Percentiles rank a stretch among this genome's conserved stretches.
These are phyloP conservation scores for Trametes maxima DNA, from an alignment of 768 basidiomycete genomes.

Conservation along the genomic window DNA sequence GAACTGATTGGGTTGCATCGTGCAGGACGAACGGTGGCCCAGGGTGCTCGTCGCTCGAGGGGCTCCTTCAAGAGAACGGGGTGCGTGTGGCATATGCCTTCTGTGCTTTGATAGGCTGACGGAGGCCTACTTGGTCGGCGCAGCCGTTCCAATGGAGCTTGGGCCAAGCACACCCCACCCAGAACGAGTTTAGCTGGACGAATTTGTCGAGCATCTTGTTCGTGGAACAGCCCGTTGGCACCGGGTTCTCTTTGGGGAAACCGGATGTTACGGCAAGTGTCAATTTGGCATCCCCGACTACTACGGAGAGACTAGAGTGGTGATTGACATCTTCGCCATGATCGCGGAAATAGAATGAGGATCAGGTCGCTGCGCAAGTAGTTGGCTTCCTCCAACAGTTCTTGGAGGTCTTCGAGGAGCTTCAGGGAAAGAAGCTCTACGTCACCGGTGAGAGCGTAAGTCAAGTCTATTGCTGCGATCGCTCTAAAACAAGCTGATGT, in stretches of 20 bases:
- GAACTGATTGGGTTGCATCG: neutral
- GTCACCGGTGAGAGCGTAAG: conserved; percentile 76
- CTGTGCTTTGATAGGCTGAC: neutral
- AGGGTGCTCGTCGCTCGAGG: conserved; percentile 75
- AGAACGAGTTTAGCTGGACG: conserved; percentile 76
- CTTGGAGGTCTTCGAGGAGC: conserved; percentile 69
- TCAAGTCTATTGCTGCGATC: neutral
- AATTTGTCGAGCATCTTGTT: conserved; percentile 75
- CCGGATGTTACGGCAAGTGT: conserved; percentile 52
- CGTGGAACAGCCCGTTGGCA: conserved; percentile 82
- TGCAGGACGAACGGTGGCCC: conserved; percentile 78
- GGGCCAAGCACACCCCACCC: conserved; percentile 64
- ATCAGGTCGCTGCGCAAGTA: conserved; percentile 57
- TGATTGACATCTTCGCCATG: no score
- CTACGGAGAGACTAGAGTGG: no score
- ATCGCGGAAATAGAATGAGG: conserved; percentile 41
- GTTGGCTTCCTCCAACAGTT: conserved; percentile 75
- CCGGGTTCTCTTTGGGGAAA: conserved; percentile 72
- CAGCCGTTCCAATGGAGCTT: conserved; percentile 69
- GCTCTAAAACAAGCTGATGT: neutral
- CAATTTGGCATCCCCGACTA: neutral
- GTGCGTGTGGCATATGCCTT: conserved; percentile 40
- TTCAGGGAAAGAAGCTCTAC: conserved; percentile 74
- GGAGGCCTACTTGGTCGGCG: neutral
- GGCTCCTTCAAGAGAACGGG: conserved; percentile 76